phyloP scores from a whole-genome alignment of 73 alveolate genomes.

The Tetrahymena borealis region DNA sequence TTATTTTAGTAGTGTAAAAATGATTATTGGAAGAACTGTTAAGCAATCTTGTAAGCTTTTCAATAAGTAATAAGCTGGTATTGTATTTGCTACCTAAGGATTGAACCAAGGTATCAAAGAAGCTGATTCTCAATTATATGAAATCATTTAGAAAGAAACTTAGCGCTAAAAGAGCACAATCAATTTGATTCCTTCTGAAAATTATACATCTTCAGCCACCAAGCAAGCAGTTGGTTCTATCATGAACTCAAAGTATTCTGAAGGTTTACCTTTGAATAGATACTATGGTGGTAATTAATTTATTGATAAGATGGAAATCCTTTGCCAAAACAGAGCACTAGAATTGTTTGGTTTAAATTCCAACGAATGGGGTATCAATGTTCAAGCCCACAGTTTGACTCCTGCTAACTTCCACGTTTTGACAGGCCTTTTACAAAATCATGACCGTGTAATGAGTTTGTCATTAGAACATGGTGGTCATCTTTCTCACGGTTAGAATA shows the following conservation, averaged over 20 bases:
- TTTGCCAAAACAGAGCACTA: conserved; percentile 55
- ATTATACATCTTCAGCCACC: conserved; percentile 48
- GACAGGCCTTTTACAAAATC: conserved; percentile 53
- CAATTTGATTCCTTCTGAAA: conserved; percentile 61
- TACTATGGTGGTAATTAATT: conserved; percentile 43
- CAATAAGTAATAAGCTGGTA: background rate
- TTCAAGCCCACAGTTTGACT: conserved; percentile 58
- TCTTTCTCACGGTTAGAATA: conserved; percentile 64
- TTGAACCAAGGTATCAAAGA: conserved; percentile 3
- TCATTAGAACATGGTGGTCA: conserved; percentile 77
- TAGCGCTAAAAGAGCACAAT: conserved; percentile 39
- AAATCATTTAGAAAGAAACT: conserved; percentile 42
- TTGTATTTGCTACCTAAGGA: background rate
- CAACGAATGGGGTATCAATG: conserved; percentile 69
- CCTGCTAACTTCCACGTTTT: conserved; percentile 68
- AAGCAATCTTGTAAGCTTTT: background rate
- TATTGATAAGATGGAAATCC: conserved; percentile 56
- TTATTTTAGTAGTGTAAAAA: background rate
- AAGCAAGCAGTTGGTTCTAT: conserved; percentile 52
- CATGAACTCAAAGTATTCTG: conserved; percentile 47
- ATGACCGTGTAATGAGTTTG: conserved; percentile 62
- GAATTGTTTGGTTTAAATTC: conserved; percentile 53
- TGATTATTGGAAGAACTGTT: background rate
- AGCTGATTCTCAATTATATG: conserved; percentile 40
- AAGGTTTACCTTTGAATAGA: conserved; percentile 50